phyloP scores from a whole-genome alignment of 1,284 basidiomycete species.

The Trichosporon sp. region DNA sequence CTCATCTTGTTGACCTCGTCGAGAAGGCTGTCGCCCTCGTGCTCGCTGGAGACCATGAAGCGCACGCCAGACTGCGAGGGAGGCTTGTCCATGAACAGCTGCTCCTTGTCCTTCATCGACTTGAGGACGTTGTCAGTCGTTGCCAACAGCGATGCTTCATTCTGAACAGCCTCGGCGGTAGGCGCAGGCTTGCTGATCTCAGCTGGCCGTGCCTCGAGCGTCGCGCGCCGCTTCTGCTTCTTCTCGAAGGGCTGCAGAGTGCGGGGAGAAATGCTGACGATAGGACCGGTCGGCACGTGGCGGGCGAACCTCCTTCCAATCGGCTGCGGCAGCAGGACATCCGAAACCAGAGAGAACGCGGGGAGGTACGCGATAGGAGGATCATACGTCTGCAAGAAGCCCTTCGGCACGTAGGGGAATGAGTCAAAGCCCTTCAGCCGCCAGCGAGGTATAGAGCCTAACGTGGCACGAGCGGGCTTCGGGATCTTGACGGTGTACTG shows the following conservation, averaged over 20 bases:
- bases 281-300: slow-evolving; percentile 36
- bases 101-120: slow-evolving; percentile 19
- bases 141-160: neutral
- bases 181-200: slow-evolving; percentile 5
- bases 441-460: slow-evolving; percentile 34
- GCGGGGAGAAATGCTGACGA: slow-evolving; percentile 48
- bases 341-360: slow-evolving; percentile 65
- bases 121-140: slow-evolving; percentile 14
- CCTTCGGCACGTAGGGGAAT: slow-evolving; percentile 57
- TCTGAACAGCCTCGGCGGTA: slow-evolving; percentile 5
- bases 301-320: slow-evolving; percentile 40
- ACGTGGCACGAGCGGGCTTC: slow-evolving; percentile 45
- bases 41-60: slow-evolving; percentile 57
- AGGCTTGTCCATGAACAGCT: slow-evolving; percentile 16
- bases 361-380: slow-evolving; percentile 70
- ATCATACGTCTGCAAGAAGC: slow-evolving; percentile 73
- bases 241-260: slow-evolving; percentile 40
- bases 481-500: slow-evolving; percentile 66
- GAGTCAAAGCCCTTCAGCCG: slow-evolving; percentile 34
- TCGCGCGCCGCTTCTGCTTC: slow-evolving; percentile 40
- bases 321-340: slow-evolving; percentile 64
- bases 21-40: slow-evolving; percentile 55
- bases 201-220: slow-evolving; percentile 1
- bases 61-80: slow-evolving; percentile 32
- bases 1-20: slow-evolving; percentile 57